These are phyloP conservation scores for Venustampulla echinocandica DNA, from an alignment of 495 filamentous ascomycete species.

Conservation along the genomic window DNA sequence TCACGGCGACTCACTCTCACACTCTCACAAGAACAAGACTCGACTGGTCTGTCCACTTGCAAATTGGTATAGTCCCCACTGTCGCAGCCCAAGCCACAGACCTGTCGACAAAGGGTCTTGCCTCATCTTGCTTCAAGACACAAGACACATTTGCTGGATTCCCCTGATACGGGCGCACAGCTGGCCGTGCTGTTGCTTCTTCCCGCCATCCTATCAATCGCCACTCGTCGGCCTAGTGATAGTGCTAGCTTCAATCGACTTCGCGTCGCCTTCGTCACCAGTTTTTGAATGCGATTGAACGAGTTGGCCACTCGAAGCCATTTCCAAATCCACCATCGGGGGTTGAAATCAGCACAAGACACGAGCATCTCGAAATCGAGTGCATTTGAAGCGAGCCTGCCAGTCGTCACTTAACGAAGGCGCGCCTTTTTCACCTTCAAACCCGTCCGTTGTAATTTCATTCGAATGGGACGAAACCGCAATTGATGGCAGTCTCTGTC, in stretches of 20 bases:
- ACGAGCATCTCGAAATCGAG: constrained; percentile 10
- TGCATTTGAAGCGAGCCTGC: neutral
- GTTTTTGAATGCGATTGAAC: constrained; percentile 14
- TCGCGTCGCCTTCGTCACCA: constrained; percentile 18
- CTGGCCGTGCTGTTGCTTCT: constrained; percentile 21
- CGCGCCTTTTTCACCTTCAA: neutral
- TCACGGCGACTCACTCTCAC: constrained; percentile 16
- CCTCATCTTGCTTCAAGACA: constrained; percentile 11
- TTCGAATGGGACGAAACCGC: constrained; percentile 15
- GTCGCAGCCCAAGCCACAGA: constrained; percentile 18
- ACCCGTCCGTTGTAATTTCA: neutral
- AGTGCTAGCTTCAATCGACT: constrained; percentile 24
- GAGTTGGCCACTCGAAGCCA: constrained; percentile 6
- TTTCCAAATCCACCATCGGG: constrained; percentile 4
- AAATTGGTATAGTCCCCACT: constrained; percentile 21
- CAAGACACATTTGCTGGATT: constrained; percentile 9
- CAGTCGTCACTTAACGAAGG: neutral
- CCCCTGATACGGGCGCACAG: constrained; percentile 10
- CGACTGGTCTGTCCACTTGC: constrained; percentile 20
- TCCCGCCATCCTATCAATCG: constrained; percentile 15
- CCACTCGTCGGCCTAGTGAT: constrained; percentile 25
- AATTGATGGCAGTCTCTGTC: constrained; percentile 27
- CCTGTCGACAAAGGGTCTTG: constrained; percentile 13
- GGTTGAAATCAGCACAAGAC: constrained; percentile 11
- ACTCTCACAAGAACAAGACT: constrained; percentile 6